Conservation (phyloP, 192 early-diverging fungal species). For the Gigaspora rosea region DNA sequence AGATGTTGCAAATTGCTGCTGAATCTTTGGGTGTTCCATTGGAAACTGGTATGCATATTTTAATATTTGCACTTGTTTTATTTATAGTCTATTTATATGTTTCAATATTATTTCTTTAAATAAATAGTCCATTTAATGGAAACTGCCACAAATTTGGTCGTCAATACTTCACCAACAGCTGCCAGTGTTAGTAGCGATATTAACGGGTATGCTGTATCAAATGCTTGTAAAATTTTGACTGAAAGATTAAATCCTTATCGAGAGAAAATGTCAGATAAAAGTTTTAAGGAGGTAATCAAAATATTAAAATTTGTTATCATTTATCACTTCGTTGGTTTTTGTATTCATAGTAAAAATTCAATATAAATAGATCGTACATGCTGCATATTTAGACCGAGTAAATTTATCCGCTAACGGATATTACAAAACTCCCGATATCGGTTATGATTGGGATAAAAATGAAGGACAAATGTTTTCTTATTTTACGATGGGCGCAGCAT, state of each 20-base stretch:
- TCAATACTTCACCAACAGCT: slow-evolving; percentile 80
- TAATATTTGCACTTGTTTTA: not conserved
- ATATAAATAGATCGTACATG: slow-evolving; percentile 49
- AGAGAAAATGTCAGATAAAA: slow-evolving; percentile 53
- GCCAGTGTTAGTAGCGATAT: slow-evolving; percentile 79
- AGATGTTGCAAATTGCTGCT: slow-evolving; percentile 85
- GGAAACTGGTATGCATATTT: slow-evolving; percentile 42
- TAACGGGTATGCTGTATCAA: slow-evolving; percentile 79
- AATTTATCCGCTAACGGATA: slow-evolving; percentile 83
- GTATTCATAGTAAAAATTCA: not conserved
- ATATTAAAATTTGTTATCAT: not conserved
- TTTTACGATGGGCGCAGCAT: slow-evolving; percentile 82
- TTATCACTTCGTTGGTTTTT: not conserved
- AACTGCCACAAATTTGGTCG: slow-evolving; percentile 75
- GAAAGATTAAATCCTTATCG: slow-evolving; percentile 73
- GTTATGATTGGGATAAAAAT: slow-evolving; percentile 72
- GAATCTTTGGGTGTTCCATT: slow-evolving; percentile 76
- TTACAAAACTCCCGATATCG: slow-evolving; percentile 80
- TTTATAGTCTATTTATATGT: not conserved
- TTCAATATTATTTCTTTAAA: not conserved
- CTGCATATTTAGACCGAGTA: slow-evolving; percentile 78
- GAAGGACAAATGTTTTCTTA: slow-evolving; percentile 75
- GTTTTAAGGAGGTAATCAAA: slow-evolving; percentile 53
- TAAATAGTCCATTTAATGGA: slow-evolving; percentile 40
- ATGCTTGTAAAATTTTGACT: slow-evolving; percentile 74